Evolutionary conservation across 1,284 basidiomycete genomes (phyloP).

Genomic region (Phellinidium pouzarii): DNA sequence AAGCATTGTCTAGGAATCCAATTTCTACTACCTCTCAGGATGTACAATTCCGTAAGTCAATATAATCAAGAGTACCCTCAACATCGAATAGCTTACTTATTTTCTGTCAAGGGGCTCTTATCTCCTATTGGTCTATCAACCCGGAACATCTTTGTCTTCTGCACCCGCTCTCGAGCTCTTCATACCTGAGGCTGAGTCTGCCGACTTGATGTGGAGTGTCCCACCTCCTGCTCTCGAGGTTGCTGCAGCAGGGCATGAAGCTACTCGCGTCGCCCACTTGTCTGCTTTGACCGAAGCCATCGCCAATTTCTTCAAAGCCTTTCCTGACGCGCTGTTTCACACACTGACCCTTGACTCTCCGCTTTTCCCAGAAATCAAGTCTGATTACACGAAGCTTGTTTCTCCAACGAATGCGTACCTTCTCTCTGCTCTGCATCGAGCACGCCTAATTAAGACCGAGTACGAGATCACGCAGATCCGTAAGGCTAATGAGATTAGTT

Average conservation of each 20-base stretch:
- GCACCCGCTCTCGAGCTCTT: constrained; percentile 57
- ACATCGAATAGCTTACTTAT: neutral
- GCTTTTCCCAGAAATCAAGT: constrained; percentile 47
- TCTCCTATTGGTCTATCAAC: constrained; percentile 55
- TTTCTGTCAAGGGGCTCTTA: constrained; percentile 36
- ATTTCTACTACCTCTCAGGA: constrained; percentile 84
- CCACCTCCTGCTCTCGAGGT: constrained; percentile 68
- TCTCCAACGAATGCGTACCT: constrained; percentile 53
- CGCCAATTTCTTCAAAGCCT: constrained; percentile 45
- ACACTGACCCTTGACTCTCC: constrained; percentile 51
- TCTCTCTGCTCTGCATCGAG: constrained; percentile 65
- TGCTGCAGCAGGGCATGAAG: constrained; percentile 46
- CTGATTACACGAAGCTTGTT: constrained; percentile 36
- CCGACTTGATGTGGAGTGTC: constrained; percentile 80
- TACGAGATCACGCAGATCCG: constrained; percentile 70
- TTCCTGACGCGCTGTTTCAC: constrained; percentile 55
- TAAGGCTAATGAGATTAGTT: constrained; percentile 78
- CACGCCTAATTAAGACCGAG: constrained; percentile 71
- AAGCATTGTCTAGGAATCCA: constrained; percentile 53
- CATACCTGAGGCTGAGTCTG: constrained; percentile 65
- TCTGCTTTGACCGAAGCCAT: constrained; percentile 45
- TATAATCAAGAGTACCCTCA: neutral
- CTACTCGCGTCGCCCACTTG: constrained; percentile 48
- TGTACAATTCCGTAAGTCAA: constrained; percentile 54
- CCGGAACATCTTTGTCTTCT: constrained; percentile 39